These are phyloP conservation scores for Candida labiduridarum DNA, from an alignment of 1,139 yeast genomes.

Conservation along the genomic window DNA sequence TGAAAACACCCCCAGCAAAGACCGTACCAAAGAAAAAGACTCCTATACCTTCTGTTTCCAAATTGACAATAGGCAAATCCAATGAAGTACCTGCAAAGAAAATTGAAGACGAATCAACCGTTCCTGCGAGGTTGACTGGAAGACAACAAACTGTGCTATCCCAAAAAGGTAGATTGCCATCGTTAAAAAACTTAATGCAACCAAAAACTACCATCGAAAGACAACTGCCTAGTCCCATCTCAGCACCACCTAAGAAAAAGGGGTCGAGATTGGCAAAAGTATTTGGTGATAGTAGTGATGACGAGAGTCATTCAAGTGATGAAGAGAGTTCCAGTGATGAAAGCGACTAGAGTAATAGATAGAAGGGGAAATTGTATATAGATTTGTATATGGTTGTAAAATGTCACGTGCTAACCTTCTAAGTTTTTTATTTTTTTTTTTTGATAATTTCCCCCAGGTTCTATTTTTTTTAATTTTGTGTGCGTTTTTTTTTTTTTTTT, in stretches of 20 bases:
- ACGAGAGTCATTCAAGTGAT: not conserved
- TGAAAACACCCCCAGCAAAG: not conserved
- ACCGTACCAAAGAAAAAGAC: not conserved
- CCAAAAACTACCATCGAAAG: slow-evolving; percentile 14
- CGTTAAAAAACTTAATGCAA: slow-evolving; percentile 10
- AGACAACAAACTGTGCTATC: not conserved
- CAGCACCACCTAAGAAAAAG: not conserved
- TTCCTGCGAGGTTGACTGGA: not conserved
- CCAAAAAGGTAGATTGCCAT: slow-evolving; percentile 3
- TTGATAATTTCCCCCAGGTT: too few relatives aligned
- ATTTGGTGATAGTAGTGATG: slow-evolving; percentile 1
- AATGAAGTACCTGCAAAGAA: not conserved
- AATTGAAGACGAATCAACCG: not conserved
- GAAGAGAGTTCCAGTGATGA: slow-evolving; percentile 3
- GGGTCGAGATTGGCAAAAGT: not conserved
- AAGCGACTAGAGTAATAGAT: not conserved
- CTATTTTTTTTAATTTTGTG: too few relatives aligned
- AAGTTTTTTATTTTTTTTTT: not conserved
- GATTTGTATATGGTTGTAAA: not conserved
- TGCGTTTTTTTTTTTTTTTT: not conserved
- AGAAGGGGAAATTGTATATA: not conserved
- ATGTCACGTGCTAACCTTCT: not conserved
- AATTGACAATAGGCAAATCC: not conserved
- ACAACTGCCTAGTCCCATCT: not conserved
- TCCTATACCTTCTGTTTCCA: not conserved